Evolutionary conservation across 176 grass and related monocot species (phyloP), one percentile per base, ranked within the genome.

Genomic region (Triticum turgidum): DNA sequence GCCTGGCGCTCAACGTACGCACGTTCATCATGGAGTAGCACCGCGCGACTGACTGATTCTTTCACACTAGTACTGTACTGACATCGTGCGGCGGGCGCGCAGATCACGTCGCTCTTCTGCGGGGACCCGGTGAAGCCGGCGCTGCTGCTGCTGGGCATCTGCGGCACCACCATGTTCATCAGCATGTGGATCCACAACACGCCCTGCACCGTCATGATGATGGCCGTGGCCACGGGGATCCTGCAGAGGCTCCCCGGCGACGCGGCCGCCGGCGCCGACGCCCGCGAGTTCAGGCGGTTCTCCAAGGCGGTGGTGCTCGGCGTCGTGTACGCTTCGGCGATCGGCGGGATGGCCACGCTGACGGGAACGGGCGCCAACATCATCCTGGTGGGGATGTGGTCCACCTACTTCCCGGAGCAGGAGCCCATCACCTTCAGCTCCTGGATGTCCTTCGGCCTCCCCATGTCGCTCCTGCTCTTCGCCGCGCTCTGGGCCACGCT

Each of bases 141-240:
- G 32, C 78, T 92, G 66, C 86, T 98, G 82, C 86, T 98, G 15
- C 88, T 98, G 21, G 95, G 95, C 14, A 89, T 92, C 88, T 87
- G 83, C 22, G 91, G 87, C 44, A 98, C 91, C 22, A 93, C 91
- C 2, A 21, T 83, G 15, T 95, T 95, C 77, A 27, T 95, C 61
- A 95, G 93, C 89, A 95, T 98, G 92, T 97, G 95, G 95, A 98
- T 98, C 89, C 93, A 98, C 85, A 98, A 95, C 93, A 98, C 95
- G 77, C 61, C 95, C 0, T 87, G 93, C 39, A 89, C 93, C 3
- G 83, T 98, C 24, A 98, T 98, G 95, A 98, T 98, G 91, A 95
- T 95, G 76, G 93, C 91, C 3, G 91, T 97, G 25, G 95, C 92
- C 7, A 97, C 83, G 24, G 95, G 95, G 20, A 92, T 98, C 30